Evolutionary conservation across 73 alveolate genomes (phyloP), one percentile per base, ranked within the genome.

Genomic region (Paramecium caudatum): DNA sequence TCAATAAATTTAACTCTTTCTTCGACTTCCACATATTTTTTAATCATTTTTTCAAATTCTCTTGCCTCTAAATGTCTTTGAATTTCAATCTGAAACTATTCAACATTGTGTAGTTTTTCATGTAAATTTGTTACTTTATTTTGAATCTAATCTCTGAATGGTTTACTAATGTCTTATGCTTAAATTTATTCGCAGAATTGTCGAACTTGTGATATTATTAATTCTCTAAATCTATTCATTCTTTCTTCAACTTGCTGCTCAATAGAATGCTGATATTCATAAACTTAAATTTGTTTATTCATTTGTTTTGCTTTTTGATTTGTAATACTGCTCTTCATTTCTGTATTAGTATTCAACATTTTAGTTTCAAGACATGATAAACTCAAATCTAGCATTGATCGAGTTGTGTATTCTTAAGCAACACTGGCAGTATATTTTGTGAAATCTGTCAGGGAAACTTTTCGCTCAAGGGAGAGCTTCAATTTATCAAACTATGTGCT

Each of bases 61-160:
- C 84, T 68, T 10, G 80, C 80, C 30, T 55, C 80, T 0, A 34
- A 34, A 68, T 68, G 84, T 33, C 84, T 68, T 68, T 34, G 34
- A 2, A 68, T 37, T 19, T 68, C 84, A 1, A 34, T 12, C 15
- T 68, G 5, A 4, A 37, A 68, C 21, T 32, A n/a, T 68, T 68
- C 84, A 3, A 68, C 2, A 32, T 32, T 6, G 37, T 68, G 50
- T 23, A 68, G 12, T 12, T 68, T 68, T 30, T 68, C 47, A 68
- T 68, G 47, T 0, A 68, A 21, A 68, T 68, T 68, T 25, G 25
- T n/a, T 32, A 68, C 9, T 12, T 37, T 68, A 34, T 68, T 34
- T 68, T 15, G 34, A 68, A 68, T 68, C 15, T 68, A 68, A 32
- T 68, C 84, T 32, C 84, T 68, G 34, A 68, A 68, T 15, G 84